These are phyloP conservation scores for Talaromyces verruculosus DNA, from an alignment of 2,329 filamentous ascomycete species.

Conservation along the genomic window DNA sequence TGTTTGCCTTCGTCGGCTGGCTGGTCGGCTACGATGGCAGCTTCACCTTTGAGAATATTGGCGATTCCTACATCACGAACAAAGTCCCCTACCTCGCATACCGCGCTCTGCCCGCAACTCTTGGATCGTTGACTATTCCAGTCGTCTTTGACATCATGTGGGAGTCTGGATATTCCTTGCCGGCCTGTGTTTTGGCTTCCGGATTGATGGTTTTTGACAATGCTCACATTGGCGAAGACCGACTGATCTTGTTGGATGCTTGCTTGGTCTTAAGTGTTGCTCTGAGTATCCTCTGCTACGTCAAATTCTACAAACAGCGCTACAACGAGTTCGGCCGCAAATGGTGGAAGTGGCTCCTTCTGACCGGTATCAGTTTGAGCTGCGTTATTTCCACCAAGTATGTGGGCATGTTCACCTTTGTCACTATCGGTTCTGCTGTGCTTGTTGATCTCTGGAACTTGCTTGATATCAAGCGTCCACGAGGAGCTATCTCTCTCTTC, in stretches of 20 bases:
- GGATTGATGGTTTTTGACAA: slow-evolving; percentile 92
- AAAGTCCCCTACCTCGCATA: slow-evolving; percentile 97
- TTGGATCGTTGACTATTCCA: slow-evolving; percentile 91
- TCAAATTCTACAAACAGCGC: slow-evolving; percentile 95
- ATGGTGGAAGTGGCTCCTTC: slow-evolving; percentile 99
- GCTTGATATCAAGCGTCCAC: slow-evolving; percentile 80
- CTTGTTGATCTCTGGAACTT: slow-evolving; percentile 94
- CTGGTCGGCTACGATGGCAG: slow-evolving; percentile 94
- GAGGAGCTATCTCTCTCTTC: slow-evolving; percentile 74
- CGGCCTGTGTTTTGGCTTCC: slow-evolving; percentile 83
- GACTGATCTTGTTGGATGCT: slow-evolving; percentile 90
- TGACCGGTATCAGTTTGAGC: slow-evolving; percentile 91
- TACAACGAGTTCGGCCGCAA: slow-evolving; percentile 87
- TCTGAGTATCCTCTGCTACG: slow-evolving; percentile 86
- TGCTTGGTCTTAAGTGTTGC: slow-evolving; percentile 96
- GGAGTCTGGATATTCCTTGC: slow-evolving; percentile 97
- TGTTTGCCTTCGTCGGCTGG: slow-evolving; percentile 97
- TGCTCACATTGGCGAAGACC: slow-evolving; percentile 93
- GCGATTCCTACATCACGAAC: slow-evolving; percentile 95
- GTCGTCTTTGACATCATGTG: slow-evolving; percentile 97
- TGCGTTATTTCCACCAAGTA: slow-evolving; percentile 99
- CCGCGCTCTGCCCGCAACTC: slow-evolving; percentile 84
- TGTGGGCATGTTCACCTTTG: slow-evolving; percentile 92
- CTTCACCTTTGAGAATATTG: slow-evolving; percentile 99
- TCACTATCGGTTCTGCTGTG: slow-evolving; percentile 93